Evolutionary conservation across 495 filamentous ascomycete genomes (phyloP), one percentile per base, ranked within the genome.

Genomic region (Daldinia decipiens): DNA sequence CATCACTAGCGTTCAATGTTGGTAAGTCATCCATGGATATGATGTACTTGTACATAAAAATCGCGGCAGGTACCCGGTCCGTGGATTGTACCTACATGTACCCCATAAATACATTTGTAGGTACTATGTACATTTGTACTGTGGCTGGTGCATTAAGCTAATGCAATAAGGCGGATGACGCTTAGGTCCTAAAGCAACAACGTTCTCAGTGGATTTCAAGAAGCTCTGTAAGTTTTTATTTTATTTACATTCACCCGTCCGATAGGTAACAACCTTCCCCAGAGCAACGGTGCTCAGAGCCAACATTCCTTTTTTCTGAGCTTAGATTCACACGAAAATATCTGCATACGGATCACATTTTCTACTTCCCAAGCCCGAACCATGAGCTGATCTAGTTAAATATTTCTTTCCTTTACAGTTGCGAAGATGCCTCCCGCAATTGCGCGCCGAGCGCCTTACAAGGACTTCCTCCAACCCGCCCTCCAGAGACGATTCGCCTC

Each of bases 391-490:
- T 68, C 52, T 53, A n/a, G n/a, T n/a, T n/a, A 29, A 24, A 60
- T 59, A 55, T 52, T 50, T 43, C 17, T 29, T 50, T 67, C 64
- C 56, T 24, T 54, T 60, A 31, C 24, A 65, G 62, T 60, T 74
- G 76, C 72, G 70, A 79, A 61, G 21, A 85, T 85, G 82, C 77
- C 82, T 64, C 67, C 74, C 56, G 74, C 78, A 57, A 76, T 65
- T 67, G 80, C 79, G 66, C 79, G 83, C 78, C 78, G 77, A 68
- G 74, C 74, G 62, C 80, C 81, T 43, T 98, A 97, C 76, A 89
- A 94, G 82, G 92, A 97, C 75, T 94, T 96, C 79, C 81, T 98
- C 63, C 97, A 95, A 40, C 94, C 95, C 36, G 87, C 92, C 43
- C 81, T 98, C 59, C 95, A 99, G 78, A 86, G 92, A 70, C 86